phyloP scores from a whole-genome alignment of 1,139 yeast species.

The Magnusiomyces sp. region DNA sequence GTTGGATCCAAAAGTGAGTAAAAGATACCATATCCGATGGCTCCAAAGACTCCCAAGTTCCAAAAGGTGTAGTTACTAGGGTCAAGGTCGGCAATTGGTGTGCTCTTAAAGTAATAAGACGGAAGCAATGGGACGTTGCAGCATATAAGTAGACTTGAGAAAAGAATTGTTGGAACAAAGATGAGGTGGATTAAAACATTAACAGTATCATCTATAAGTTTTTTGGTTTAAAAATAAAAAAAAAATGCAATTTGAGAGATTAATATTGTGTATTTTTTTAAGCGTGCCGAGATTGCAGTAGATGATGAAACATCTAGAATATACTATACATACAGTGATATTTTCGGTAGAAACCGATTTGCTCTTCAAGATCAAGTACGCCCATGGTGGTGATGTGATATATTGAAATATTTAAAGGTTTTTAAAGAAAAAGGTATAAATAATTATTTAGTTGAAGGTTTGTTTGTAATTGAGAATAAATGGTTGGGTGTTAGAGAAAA shows the following conservation, averaged over 20 bases:
- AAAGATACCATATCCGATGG: slow-evolving; percentile 38
- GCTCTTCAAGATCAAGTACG: slow-evolving; percentile 49
- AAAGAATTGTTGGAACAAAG: slow-evolving; percentile 72
- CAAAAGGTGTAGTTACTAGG: too few species aligned
- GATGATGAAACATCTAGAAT: too few species aligned
- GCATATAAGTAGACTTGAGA: slow-evolving; percentile 43
- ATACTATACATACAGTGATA: slow-evolving; percentile 47
- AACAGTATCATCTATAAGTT: slow-evolving; percentile 35
- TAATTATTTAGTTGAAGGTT: too few species aligned
- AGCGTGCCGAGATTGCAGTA: not conserved
- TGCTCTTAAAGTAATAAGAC: slow-evolving; percentile 16
- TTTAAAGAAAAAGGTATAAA: too few species aligned
- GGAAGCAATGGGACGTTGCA: slow-evolving; percentile 25
- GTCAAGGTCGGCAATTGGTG: slow-evolving; percentile 13
- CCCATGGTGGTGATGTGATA: slow-evolving; percentile 18
- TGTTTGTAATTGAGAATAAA: too few species aligned
- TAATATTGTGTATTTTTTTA: not conserved
- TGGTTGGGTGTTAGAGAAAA: too few species aligned
- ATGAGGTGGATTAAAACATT: slow-evolving; percentile 72
- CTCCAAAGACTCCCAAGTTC: slow-evolving; percentile 36
- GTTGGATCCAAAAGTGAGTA: slow-evolving; percentile 36
- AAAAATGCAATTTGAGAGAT: not conserved
- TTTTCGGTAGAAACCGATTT: slow-evolving; percentile 72
- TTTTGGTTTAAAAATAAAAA: slow-evolving; percentile 1
- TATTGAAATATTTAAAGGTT: too few species aligned